phyloP scores from a whole-genome alignment of 495 filamentous ascomycete species.

The Sordaria brevicollis region DNA sequence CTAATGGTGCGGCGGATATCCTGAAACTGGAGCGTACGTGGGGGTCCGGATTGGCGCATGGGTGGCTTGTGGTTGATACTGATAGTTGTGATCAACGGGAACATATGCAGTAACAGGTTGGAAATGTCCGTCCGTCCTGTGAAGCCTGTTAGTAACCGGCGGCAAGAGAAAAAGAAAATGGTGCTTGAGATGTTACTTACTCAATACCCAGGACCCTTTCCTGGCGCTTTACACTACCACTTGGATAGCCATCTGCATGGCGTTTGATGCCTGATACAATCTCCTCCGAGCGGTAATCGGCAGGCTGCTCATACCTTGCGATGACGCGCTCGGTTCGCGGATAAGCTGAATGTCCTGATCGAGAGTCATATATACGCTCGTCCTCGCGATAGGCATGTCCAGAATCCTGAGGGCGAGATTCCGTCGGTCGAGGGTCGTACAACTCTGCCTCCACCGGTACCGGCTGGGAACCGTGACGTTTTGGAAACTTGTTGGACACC shows the following conservation, averaged over 20 bases:
- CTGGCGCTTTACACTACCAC: slow-evolving; percentile 1
- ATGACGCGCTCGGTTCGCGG: background rate
- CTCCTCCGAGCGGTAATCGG: background rate
- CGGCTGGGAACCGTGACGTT: slow-evolving; percentile 12
- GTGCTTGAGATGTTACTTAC: slow-evolving; percentile 3
- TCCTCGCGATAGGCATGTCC: background rate
- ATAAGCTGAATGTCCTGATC: background rate
- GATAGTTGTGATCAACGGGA: background rate
- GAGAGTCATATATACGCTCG: background rate
- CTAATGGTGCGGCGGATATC: background rate
- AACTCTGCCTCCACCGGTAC: background rate
- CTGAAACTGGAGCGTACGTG: background rate
- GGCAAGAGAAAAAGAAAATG: background rate
- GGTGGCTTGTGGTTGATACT: background rate
- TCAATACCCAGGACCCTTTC: slow-evolving; percentile 19
- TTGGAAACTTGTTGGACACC: slow-evolving; percentile 22
- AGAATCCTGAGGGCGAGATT: background rate
- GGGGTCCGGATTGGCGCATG: background rate
- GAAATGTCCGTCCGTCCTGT: background rate
- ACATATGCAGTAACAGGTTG: background rate
- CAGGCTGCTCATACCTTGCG: background rate
- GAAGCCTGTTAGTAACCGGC: background rate
- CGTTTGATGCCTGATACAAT: background rate
- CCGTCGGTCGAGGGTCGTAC: background rate
- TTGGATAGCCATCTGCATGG: background rate